Evolutionary conservation across 129 eudicot species (phyloP).

Genomic region (Pseudognaphalium luteoalbum): DNA sequence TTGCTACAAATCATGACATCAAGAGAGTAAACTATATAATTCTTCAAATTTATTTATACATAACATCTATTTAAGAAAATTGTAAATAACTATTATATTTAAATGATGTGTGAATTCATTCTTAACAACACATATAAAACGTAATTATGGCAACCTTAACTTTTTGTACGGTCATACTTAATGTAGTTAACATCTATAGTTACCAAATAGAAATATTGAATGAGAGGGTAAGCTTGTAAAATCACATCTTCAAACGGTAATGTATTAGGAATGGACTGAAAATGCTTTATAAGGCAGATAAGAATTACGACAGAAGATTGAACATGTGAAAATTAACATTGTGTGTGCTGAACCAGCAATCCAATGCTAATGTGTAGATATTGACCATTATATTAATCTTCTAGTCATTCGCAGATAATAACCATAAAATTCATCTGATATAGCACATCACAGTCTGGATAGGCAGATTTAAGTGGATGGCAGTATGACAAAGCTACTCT

Average conservation of each 20-base stretch:
- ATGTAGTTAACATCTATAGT: too few species aligned
- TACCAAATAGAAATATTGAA: too few species aligned
- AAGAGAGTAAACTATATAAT: background rate
- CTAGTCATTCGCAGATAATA: conserved; percentile 14
- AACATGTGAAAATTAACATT: background rate
- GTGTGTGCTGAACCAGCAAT: conserved; percentile 19
- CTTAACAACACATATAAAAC: too few species aligned
- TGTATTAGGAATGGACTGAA: too few species aligned
- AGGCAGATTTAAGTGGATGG: background rate
- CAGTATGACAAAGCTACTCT: background rate
- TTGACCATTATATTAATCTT: background rate
- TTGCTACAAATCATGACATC: background rate
- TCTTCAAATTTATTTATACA: too few species aligned
- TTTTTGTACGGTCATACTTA: background rate
- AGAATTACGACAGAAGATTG: background rate
- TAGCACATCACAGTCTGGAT: conserved; percentile 10
- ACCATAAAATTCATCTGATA: conserved; percentile 6
- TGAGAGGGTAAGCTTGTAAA: too few species aligned
- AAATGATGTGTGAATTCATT: background rate
- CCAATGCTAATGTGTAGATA: conserved; percentile 2
- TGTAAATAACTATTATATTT: too few species aligned
- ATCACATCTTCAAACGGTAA: too few species aligned
- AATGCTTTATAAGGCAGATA: background rate
- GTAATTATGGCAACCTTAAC: background rate
- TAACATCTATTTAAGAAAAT: background rate